Evolutionary conservation across 2,329 filamentous ascomycete species (phyloP).

Genomic region (Stagonosporopsis tanaceti): DNA sequence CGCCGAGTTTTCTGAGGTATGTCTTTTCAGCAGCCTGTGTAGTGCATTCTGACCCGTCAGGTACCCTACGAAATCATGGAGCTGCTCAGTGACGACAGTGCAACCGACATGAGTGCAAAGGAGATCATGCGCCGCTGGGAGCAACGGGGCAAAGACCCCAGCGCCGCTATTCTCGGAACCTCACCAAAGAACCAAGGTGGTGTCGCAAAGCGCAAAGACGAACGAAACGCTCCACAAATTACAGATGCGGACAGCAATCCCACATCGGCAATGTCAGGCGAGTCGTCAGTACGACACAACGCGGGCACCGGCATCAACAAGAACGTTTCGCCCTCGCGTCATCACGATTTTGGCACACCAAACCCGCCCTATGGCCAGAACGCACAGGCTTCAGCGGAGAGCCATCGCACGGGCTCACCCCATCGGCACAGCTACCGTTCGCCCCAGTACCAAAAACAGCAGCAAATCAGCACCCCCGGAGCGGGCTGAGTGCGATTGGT

Average conservation of each 20-base stretch:
- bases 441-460: constrained; percentile 47
- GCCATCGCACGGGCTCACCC: constrained; percentile 47
- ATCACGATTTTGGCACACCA: constrained; percentile 42
- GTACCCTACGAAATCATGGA: constrained; percentile 91
- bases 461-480: constrained; percentile 48
- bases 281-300: constrained; percentile 83
- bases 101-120: constrained; percentile 90
- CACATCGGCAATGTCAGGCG: constrained; percentile 76
- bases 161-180: constrained; percentile 58
- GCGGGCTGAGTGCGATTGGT: constrained; percentile 35
- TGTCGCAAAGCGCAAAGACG: constrained; percentile 62
- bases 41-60: constrained; percentile 57
- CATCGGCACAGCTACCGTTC: constrained; percentile 51
- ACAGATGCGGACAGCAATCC: constrained; percentile 89
- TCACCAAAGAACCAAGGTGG: constrained; percentile 46
- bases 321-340: constrained; percentile 38
- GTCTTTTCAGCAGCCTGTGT: constrained; percentile 44
- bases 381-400: constrained; percentile 44
- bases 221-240: constrained; percentile 62
- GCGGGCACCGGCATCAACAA: constrained; percentile 37
- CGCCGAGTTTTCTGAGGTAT: constrained; percentile 95
- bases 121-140: constrained; percentile 95
- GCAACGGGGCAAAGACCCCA: constrained; percentile 74
- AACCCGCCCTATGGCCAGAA: constrained; percentile 46
- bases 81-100: constrained; percentile 83